Evolutionary conservation across 495 filamentous ascomycete species (phyloP), one percentile per base, ranked within the genome.

Genomic region (Tetracladium setigerum): DNA sequence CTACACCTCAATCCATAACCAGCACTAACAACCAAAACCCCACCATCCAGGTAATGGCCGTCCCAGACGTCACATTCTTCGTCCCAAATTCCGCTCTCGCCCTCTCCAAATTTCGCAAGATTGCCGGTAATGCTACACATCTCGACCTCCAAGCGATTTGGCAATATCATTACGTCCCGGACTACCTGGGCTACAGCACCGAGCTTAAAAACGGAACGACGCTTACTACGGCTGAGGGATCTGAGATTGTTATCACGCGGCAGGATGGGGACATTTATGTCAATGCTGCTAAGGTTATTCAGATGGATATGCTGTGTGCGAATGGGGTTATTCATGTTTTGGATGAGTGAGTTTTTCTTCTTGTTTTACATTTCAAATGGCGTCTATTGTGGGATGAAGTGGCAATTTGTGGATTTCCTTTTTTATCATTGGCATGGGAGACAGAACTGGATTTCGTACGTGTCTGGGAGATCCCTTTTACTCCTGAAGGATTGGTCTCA

Each of bases 61-160:
- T 44, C 6, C 22, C 41, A 5, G 65, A 73, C 49, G 39, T 76
- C 16, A 76, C 72, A 19, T 63, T 72, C 43, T 76, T 76, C 57
- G 67, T 69, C 11, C 72, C 72, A 2, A 62, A 50, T 22, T 70
- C 74, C 46, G 58, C 47, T 11, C 69, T 68, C 15, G 50, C 42
- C 1, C 41, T 70, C 7, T 50, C 38, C 12, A 69, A 63, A 37
- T 38, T 70, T 5, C 60, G 53, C 19, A 49, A 54, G 2, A 54
- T 76, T 10, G 33, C 33, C 12, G n/a, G n/a, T n/a, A n/a, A n/a
- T n/a, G n/a, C n/a, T n/a, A n/a, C n/a, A n/a, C n/a, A n/a, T n/a
- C n/a, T n/a, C n/a, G n/a, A n/a, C n/a, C n/a, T n/a, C n/a, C n/a
- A n/a, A n/a, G n/a, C n/a, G n/a, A n/a, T n/a, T n/a, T n/a, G n/a